Percentiles rank a stretch among this genome's conserved stretches.
Conservation (phyloP, 352 stramenopile genomes). For the Pythium monospermum region DNA sequence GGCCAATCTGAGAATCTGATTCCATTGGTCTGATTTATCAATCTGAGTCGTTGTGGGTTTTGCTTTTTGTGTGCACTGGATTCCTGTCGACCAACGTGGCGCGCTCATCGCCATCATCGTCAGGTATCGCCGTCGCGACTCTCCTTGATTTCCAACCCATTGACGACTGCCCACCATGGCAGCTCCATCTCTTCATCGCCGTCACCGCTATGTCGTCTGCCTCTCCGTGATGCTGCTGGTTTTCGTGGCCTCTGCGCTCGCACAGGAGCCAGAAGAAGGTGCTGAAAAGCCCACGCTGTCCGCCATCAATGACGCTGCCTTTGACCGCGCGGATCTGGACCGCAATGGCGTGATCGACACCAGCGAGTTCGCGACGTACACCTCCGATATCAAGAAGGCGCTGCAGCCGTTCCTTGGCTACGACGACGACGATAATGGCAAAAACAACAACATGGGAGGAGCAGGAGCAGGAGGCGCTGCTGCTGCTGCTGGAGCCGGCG, state of each 20-base stretch:
- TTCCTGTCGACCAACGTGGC: too few species aligned
- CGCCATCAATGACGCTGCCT: slow-evolving; percentile 31
- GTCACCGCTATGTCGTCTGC: slow-evolving; percentile 14
- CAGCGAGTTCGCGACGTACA: slow-evolving; percentile 64
- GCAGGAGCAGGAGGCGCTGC: not conserved
- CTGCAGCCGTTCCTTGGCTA: slow-evolving; percentile 44
- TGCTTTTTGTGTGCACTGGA: too few species aligned
- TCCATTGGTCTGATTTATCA: too few species aligned
- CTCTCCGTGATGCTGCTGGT: slow-evolving; percentile 17
- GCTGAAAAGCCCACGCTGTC: not conserved
- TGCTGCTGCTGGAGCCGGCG: slow-evolving; percentile 5
- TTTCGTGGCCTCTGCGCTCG: slow-evolving; percentile 15
- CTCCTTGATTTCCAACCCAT: too few species aligned
- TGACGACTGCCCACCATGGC: not conserved
- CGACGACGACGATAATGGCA: slow-evolving; percentile 5
- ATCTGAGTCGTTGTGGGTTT: too few species aligned
- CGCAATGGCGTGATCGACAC: slow-evolving; percentile 66
- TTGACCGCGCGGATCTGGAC: slow-evolving; percentile 62
- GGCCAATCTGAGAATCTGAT: too few species aligned
- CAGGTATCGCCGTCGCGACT: too few species aligned
- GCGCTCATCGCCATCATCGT: too few species aligned
- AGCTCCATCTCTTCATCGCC: not conserved
- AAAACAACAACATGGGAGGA: slow-evolving; percentile 5
- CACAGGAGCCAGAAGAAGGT: slow-evolving; percentile 16
- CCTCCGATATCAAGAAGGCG: slow-evolving; percentile 40